A percentile compares a stretch with the other conserved stretches of the same genome.
phyloP scores from a whole-genome alignment of 78 protist species.

The Reticulomyxa filosa region DNA sequence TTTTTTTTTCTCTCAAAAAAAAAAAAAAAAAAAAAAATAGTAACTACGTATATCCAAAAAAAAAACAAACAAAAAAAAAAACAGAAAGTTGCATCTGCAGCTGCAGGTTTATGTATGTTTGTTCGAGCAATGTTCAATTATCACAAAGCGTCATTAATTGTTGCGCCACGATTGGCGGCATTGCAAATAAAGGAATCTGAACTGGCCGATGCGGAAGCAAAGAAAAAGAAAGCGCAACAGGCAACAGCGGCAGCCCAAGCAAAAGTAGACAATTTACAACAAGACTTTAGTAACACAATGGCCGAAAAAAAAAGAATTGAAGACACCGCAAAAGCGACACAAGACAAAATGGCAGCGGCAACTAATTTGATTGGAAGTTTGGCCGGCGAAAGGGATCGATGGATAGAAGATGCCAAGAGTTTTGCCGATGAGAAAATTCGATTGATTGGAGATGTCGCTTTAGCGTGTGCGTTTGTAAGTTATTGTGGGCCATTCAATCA shows the following conservation, averaged over 20 bases:
- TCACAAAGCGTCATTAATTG: neutral
- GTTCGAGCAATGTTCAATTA: constrained; percentile 39
- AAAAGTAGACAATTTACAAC: constrained; percentile 20
- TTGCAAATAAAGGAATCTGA: constrained; percentile 1
- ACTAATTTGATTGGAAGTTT: constrained; percentile 52
- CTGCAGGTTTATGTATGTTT: constrained; percentile 58
- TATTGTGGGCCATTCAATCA: constrained; percentile 72
- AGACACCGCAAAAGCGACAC: constrained; percentile 39
- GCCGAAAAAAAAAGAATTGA: constrained; percentile 39
- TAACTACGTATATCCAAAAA: too few relatives aligned
- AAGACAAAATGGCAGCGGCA: constrained; percentile 39
- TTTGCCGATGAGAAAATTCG: constrained; percentile 26
- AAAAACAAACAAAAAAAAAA: too few relatives aligned
- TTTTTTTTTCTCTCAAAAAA: too few relatives aligned
- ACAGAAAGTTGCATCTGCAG: constrained; percentile 21
- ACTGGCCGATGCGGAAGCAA: constrained; percentile 26
- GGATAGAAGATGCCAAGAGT: constrained; percentile 40
- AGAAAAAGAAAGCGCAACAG: constrained; percentile 8
- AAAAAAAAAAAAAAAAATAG: too few relatives aligned
- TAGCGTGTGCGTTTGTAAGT: constrained; percentile 51
- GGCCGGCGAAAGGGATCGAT: constrained; percentile 57
- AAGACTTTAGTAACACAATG: constrained; percentile 37
- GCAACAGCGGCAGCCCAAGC: constrained; percentile 18
- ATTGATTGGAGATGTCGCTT: constrained; percentile 60
- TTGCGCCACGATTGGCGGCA: neutral